Evolutionary conservation across 148 eudicot species (phyloP), one percentile per base, ranked within the genome.

Genomic region (Rhododendron molle): DNA sequence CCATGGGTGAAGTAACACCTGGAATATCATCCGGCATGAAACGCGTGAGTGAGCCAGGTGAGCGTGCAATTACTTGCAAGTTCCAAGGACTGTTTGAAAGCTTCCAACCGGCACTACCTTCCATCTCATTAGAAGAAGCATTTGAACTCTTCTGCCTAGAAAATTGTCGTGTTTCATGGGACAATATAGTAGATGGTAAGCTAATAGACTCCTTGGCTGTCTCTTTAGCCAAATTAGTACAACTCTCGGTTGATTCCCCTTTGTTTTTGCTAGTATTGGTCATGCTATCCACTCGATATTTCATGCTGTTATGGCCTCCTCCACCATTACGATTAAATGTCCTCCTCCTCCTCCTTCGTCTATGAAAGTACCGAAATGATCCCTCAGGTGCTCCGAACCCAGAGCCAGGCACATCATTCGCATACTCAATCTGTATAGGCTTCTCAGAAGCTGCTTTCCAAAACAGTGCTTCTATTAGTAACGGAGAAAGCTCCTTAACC

Each of bases 1-100:
- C 93, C 99, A 97, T 97, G 7, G 99, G 99, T 30, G 99, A 97
- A 18, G 98, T 97, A 83, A 97, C 99, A 84, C 99, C 99, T n/a
- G 99, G 98, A 78, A 97, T 95, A 89, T 97, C 97, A 93, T 97
- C 98, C 72, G 94, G 91, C 98, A 97, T 95, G 88, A 94, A 97
- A 58, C 98, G 93, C 8, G 99, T 97, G 78, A 97, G 91, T 13
- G 99, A 97, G 67, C 99, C 99, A 85, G 98, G 92, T 73, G 98
- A 94, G 54, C 96, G 90, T 34, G 99, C 93, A 89, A 97, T 92
- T 78, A 93, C 98, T 93, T 97, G 98, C 76, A 97, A 92, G 91
- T 97, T 97, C 99, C 99, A 97, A 85, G 98, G 95, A 90, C 98
- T 89, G 80, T 97, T 94, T 36, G 99, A 92, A 86, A 96, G 97